A percentile compares a stretch with the other conserved stretches of the same genome.
These are phyloP conservation scores for Pestalotiopsis sp. DNA, from an alignment of 2,329 filamentous ascomycete genomes.

Conservation along the genomic window DNA sequence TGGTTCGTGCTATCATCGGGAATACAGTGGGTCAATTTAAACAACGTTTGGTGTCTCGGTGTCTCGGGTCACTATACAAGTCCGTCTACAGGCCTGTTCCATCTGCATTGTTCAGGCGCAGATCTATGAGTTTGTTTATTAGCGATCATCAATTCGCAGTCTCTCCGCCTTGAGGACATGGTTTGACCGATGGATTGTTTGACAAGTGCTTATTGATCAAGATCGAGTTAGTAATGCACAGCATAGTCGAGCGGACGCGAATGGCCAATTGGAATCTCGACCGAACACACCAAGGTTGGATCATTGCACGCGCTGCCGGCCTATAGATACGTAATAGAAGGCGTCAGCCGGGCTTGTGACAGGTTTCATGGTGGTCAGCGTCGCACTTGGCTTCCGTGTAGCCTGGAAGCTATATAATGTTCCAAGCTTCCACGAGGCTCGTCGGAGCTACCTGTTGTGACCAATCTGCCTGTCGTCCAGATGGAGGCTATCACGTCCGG, in stretches of 20 bases:
- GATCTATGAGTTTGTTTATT: not conserved
- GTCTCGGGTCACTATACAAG: not conserved
- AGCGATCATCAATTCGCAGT: not conserved
- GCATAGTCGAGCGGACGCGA: not conserved
- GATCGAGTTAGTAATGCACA: not conserved
- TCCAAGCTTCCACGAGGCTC: not conserved
- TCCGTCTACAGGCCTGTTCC: not conserved
- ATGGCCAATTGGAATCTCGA: not conserved
- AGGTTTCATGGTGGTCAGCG: not conserved
- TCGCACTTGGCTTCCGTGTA: not conserved
- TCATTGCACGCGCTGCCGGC: not conserved
- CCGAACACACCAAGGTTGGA: not conserved
- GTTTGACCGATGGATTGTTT: not conserved
- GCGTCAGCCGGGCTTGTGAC: not conserved
- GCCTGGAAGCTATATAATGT: not conserved
- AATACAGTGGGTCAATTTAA: not conserved
- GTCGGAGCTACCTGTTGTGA: not conserved
- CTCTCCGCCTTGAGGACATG: not conserved
- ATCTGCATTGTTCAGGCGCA: not conserved
- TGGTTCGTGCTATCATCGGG: not conserved
- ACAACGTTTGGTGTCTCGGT: not conserved
- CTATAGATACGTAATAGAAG: slow-evolving; percentile 1
- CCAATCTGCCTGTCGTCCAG: not conserved
- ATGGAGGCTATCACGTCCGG: not conserved
- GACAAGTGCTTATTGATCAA: not conserved